Conservation (phyloP, 73 alveolate genomes). For the Tetrahymena borealis region DNA sequence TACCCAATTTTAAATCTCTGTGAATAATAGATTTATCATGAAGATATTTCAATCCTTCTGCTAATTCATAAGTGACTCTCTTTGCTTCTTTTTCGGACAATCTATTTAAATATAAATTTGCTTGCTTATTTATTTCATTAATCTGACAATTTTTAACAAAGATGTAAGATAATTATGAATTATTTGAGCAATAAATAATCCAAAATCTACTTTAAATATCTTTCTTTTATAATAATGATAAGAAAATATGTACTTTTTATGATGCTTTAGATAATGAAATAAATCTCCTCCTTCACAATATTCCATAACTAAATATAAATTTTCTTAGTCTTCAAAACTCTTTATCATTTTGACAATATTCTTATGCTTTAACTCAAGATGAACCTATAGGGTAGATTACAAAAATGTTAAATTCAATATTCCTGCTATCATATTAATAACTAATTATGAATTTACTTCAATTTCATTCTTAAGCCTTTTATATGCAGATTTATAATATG, state of each 20-base stretch:
- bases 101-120: too few species aligned
- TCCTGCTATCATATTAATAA: neutral
- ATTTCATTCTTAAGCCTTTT: neutral
- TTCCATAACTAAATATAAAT: conserved; percentile 24
- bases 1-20: conserved; percentile 92
- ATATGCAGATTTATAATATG: neutral
- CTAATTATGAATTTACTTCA: neutral
- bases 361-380: conserved; percentile 4
- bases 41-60: conserved; percentile 44
- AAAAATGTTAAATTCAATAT: neutral
- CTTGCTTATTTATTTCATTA: too few species aligned
- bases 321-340: conserved; percentile 18
- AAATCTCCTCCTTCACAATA: conserved; percentile 23
- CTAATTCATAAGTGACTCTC: neutral
- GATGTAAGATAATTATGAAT: neutral
- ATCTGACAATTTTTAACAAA: too few species aligned
- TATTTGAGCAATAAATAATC: neutral
- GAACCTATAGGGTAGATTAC: neutral
- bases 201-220: neutral
- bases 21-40: conserved; percentile 53
- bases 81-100: conserved; percentile 19
- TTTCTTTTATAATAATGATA: neutral
- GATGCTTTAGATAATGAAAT: conserved; percentile 9
- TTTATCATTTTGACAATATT: conserved; percentile 4
- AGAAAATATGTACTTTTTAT: neutral